Evolutionary conservation across 495 filamentous ascomycete species (phyloP).

Genomic region (Cairneyella variabilis): DNA sequence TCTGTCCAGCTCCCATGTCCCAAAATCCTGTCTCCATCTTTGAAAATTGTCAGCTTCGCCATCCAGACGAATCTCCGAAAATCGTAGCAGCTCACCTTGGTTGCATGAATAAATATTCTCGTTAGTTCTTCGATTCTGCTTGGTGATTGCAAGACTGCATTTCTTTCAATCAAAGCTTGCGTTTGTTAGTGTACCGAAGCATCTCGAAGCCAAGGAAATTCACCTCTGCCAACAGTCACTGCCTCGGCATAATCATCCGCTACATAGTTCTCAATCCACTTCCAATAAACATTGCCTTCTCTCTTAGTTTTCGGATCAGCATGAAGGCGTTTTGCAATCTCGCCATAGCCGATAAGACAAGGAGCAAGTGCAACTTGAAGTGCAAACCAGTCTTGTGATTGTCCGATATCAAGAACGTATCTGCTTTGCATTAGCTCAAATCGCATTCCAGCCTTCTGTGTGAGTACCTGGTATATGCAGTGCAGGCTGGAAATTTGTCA

Average conservation of each 20-base stretch:
- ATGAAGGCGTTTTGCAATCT: slow-evolving; percentile 64
- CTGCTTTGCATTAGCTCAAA: slow-evolving; percentile 32
- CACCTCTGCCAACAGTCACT: slow-evolving; percentile 64
- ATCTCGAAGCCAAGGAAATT: slow-evolving; percentile 19
- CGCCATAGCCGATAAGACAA: slow-evolving; percentile 83
- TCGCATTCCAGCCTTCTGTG: not conserved
- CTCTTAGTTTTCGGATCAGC: slow-evolving; percentile 49
- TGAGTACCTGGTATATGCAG: slow-evolving; percentile 58
- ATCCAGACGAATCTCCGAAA: slow-evolving; percentile 61
- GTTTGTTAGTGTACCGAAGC: slow-evolving; percentile 23
- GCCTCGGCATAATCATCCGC: slow-evolving; percentile 71
- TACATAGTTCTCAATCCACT: slow-evolving; percentile 86
- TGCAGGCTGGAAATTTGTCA: slow-evolving; percentile 53
- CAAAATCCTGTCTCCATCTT: slow-evolving; percentile 87
- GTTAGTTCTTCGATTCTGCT: slow-evolving; percentile 76
- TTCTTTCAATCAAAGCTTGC: slow-evolving; percentile 65
- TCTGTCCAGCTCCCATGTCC: slow-evolving; percentile 63
- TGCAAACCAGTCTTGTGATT: slow-evolving; percentile 79
- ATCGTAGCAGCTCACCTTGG: slow-evolving; percentile 53
- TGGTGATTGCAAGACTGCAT: slow-evolving; percentile 65
- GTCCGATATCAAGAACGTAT: slow-evolving; percentile 85
- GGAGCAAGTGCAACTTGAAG: slow-evolving; percentile 81
- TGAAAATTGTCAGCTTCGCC: slow-evolving; percentile 27
- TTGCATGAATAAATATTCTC: slow-evolving; percentile 78
- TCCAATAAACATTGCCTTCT: slow-evolving; percentile 77